Evolutionary conservation across 441 rosid species (phyloP).

Genomic region (Erysimum cheiri): DNA sequence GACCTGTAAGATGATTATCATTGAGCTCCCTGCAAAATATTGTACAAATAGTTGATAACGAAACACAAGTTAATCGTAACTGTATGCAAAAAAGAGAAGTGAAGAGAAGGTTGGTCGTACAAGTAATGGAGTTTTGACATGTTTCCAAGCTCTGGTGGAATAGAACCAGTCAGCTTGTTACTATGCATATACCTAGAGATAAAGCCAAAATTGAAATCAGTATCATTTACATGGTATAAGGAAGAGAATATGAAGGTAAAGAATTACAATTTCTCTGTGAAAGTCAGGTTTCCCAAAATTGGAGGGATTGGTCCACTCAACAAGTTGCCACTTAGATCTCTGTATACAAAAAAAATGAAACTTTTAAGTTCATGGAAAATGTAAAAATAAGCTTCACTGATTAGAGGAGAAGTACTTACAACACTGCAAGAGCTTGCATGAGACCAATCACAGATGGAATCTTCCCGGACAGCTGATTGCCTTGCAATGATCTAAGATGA

Average conservation of each 20-base stretch:
- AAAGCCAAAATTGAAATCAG: conserved; percentile 15
- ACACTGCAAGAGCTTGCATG: conserved; percentile 98
- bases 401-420: conserved; percentile 62
- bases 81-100: not conserved
- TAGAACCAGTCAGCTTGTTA: conserved; percentile 76
- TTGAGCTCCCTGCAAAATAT: conserved; percentile 77
- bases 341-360: conserved; percentile 37
- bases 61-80: conserved; percentile 10
- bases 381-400: not conserved
- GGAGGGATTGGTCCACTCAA: conserved; percentile 87
- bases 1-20: conserved; percentile 74
- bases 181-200: conserved; percentile 75
- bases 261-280: conserved; percentile 86
- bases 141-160: conserved; percentile 94
- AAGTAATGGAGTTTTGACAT: conserved; percentile 95
- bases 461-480: conserved; percentile 76
- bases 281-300: conserved; percentile 82
- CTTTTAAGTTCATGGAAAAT: conserved; percentile 1
- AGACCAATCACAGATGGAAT: conserved; percentile 93
- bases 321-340: conserved; percentile 89
- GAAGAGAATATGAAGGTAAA: conserved; percentile 1
- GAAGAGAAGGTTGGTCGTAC: conserved; percentile 49
- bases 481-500: conserved; percentile 81
- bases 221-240: not conserved
- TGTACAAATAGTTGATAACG: not conserved